Evolutionary conservation across 2,329 filamentous ascomycete species (phyloP).

Genomic region (Trichophyton benhamiae): DNA sequence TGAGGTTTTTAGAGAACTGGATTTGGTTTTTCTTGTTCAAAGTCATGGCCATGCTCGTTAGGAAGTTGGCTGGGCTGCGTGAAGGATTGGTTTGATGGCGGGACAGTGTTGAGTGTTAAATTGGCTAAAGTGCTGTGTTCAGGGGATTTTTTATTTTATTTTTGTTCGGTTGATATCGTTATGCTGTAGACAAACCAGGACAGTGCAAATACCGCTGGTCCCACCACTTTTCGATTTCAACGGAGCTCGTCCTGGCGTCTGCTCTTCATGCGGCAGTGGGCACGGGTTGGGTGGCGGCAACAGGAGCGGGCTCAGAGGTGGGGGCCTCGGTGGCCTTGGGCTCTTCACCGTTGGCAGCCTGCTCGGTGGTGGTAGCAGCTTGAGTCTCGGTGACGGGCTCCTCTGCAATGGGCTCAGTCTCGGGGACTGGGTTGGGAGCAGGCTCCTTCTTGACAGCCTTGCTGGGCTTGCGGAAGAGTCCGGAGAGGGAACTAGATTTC

Average conservation of each 20-base stretch:
- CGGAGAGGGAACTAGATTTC: conserved; percentile 18
- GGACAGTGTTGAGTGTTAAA: conserved; percentile 2
- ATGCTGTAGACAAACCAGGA: conserved; percentile 16
- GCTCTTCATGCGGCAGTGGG: conserved; percentile 33
- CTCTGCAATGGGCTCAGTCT: conserved; percentile 15
- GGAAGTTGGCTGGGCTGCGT: neutral
- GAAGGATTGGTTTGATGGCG: neutral
- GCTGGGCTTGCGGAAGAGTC: conserved; percentile 39
- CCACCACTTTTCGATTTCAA: conserved; percentile 34
- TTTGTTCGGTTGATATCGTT: conserved; percentile 3
- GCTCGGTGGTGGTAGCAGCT: conserved; percentile 14
- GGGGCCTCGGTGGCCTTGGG: conserved; percentile 7
- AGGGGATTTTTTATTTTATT: neutral
- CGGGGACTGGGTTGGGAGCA: conserved; percentile 19
- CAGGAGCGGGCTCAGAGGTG: conserved; percentile 19
- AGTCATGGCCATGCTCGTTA: conserved; percentile 2
- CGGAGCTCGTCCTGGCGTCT: conserved; percentile 21
- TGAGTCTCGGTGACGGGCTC: conserved; percentile 19
- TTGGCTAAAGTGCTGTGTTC: neutral
- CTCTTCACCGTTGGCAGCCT: conserved; percentile 16
- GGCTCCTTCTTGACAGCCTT: conserved; percentile 35
- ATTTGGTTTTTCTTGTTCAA: neutral
- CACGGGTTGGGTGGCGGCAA: conserved; percentile 27
- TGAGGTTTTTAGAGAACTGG: neutral
- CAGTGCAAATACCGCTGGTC: conserved; percentile 23